These are phyloP conservation scores for Arthroderma uncinatum DNA, from an alignment of 2,329 filamentous ascomycete genomes.

Conservation along the genomic window DNA sequence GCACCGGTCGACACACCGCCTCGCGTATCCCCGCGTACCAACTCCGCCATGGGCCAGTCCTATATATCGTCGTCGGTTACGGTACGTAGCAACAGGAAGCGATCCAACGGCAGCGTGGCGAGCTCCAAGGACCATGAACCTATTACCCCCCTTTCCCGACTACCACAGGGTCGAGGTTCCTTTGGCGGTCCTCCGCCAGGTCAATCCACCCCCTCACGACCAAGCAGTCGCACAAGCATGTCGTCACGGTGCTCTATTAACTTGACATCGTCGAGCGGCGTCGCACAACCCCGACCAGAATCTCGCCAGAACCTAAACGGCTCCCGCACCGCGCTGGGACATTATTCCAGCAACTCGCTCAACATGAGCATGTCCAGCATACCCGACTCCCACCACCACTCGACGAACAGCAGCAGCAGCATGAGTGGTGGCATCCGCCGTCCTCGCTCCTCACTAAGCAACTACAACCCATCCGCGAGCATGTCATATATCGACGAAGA, in stretches of 20 bases:
- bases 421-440: slow-evolving; percentile 32
- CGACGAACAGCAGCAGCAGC: background rate
- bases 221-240: slow-evolving; percentile 58
- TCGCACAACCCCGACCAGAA: slow-evolving; percentile 42
- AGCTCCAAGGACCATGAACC: slow-evolving; percentile 27
- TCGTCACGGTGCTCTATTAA: slow-evolving; percentile 35
- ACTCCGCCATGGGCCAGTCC: slow-evolving; percentile 38
- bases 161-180: slow-evolving; percentile 34
- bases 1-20: slow-evolving; percentile 69
- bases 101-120: slow-evolving; percentile 34
- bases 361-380: slow-evolving; percentile 27
- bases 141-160: slow-evolving; percentile 23
- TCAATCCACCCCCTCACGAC: slow-evolving; percentile 11
- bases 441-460: slow-evolving; percentile 60
- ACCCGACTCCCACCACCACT: background rate
- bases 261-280: slow-evolving; percentile 27
- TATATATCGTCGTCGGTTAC: slow-evolving; percentile 47
- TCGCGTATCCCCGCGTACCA: slow-evolving; percentile 60
- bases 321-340: slow-evolving; percentile 52
- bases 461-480: slow-evolving; percentile 48
- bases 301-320: slow-evolving; percentile 54
- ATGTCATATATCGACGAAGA: slow-evolving; percentile 47
- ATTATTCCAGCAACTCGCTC: slow-evolving; percentile 40
- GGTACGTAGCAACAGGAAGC: slow-evolving; percentile 37
- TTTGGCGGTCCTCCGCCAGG: slow-evolving; percentile 30